phyloP scores from a whole-genome alignment of 768 basidiomycete genomes.

The Phaeotremella skinneri region DNA sequence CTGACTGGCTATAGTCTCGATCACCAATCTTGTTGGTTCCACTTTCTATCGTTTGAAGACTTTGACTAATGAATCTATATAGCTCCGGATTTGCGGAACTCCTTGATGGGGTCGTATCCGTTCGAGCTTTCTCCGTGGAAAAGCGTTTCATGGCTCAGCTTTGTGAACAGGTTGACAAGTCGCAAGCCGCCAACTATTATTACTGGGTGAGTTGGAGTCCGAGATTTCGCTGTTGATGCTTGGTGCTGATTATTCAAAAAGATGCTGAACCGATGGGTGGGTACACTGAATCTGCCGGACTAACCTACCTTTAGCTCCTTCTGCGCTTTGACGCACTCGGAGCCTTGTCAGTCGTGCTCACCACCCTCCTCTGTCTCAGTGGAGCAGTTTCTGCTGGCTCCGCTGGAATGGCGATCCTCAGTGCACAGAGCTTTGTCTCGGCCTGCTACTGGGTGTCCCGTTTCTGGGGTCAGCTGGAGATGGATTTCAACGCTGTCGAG shows the following conservation, averaged over 20 bases:
- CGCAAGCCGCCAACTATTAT: conserved; percentile 67
- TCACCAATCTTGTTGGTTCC: conserved; percentile 40
- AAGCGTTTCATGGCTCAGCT: conserved; percentile 70
- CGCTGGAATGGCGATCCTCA: conserved; percentile 66
- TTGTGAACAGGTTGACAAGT: conserved; percentile 59
- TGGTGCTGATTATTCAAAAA: conserved; percentile 5
- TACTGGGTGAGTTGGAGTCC: conserved; percentile 56
- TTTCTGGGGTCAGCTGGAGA: conserved; percentile 50
- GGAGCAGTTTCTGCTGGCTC: conserved; percentile 54
- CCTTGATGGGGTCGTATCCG: conserved; percentile 85
- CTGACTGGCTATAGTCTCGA: conserved; percentile 44
- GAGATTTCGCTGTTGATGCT: background rate
- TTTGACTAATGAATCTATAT: conserved; percentile 4
- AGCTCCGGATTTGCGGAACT: conserved; percentile 53
- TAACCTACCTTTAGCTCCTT: conserved; percentile 57
- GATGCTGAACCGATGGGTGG: conserved; percentile 48
- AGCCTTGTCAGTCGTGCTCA: conserved; percentile 68
- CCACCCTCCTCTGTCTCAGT: conserved; percentile 71
- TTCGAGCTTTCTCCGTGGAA: conserved; percentile 85
- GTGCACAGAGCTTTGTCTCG: conserved; percentile 63
- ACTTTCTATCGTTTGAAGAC: background rate
- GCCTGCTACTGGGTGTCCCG: conserved; percentile 51
- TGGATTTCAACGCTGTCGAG: conserved; percentile 68
- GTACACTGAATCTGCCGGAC: conserved; percentile 6
- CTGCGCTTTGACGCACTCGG: conserved; percentile 79